phyloP scores from a whole-genome alignment of 78 protist species.

The Dictyostelium discoideum region DNA sequence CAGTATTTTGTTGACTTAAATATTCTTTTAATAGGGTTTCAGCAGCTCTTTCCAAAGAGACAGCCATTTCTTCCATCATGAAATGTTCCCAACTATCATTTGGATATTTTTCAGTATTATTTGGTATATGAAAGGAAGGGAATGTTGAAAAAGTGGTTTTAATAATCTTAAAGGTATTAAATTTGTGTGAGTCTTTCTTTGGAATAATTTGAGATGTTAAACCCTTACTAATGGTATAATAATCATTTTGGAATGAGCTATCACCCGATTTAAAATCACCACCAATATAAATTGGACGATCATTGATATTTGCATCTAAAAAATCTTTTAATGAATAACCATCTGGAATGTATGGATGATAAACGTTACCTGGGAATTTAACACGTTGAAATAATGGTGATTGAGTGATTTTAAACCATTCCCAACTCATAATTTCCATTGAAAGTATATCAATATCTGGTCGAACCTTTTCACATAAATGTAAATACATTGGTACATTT shows the following conservation, averaged over 20 bases:
- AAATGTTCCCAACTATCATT: conserved; percentile 60
- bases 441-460: conserved; percentile 54
- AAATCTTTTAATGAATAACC: conserved; percentile 59
- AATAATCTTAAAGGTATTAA: background rate
- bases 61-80: conserved; percentile 24
- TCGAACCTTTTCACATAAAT: conserved; percentile 44
- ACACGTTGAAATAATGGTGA: conserved; percentile 31
- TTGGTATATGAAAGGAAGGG: conserved; percentile 32
- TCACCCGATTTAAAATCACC: conserved; percentile 73
- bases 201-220: conserved; percentile 19
- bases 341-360: conserved; percentile 39
- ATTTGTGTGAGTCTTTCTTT: no score
- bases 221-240: conserved; percentile 13
- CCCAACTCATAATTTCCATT: conserved; percentile 77
- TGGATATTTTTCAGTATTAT: conserved; percentile 54
- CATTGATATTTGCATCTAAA: conserved; percentile 31
- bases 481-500: conserved; percentile 61
- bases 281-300: conserved; percentile 41
- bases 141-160: background rate
- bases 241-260: background rate
- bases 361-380: conserved; percentile 59
- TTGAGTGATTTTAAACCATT: conserved; percentile 59
- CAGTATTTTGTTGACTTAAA: background rate
- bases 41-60: background rate
- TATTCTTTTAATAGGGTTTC: conserved; percentile 20